Base-by-base conservation (phyloP, 768 basidiomycete species). In the Pulveroboletus sp. region DNA sequence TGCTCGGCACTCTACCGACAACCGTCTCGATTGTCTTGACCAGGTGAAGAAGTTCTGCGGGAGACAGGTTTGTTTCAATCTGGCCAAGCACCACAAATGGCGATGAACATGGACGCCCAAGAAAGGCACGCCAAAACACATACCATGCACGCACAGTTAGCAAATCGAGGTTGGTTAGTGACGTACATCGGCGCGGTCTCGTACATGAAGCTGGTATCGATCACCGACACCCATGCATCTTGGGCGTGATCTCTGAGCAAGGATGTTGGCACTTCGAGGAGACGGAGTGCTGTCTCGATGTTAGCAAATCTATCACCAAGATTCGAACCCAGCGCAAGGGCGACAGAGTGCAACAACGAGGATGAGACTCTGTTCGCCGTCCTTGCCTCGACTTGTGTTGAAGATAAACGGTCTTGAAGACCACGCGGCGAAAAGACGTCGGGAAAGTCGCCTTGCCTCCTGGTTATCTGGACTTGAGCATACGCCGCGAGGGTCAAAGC, bases 161-260 rank as follows among this genome's bases (percentile, higher is more conserved):
- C 78, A 69, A 97, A 98, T 32, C 74, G 72, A 11, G 85, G 87
- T 65, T 99, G 96, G 50, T 96, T 86, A 10, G 80, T 80, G 38
- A 95, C 86, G 64, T 99, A 98, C 96, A 99, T 98, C 0, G 96
- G 91, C 10, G 84, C 76, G 17, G 88, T 93, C 69, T 21, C 21
- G 21, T 21, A 21, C 21, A 21, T 21, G 21, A 21, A 21, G 21
- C 21, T 21, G 21, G 21, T 21, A 21, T 21, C 21, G 21, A 21
- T 21, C 21, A 21, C 21, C 21, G 21, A 21, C 21, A 21, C 21
- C 21, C 21, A 21, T 21, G 21, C 21, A 21, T 21, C 21, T 21
- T 21, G 21, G 21, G 21, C 21, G 21, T 62, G 38, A 35, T 58
- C 60, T 2, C 24, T 21, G 11, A 74, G 42, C 14, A 74, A 50